These are phyloP conservation scores for Phytophthora ohioensis DNA, from an alignment of 352 stramenopile genomes.

Conservation along the genomic window DNA sequence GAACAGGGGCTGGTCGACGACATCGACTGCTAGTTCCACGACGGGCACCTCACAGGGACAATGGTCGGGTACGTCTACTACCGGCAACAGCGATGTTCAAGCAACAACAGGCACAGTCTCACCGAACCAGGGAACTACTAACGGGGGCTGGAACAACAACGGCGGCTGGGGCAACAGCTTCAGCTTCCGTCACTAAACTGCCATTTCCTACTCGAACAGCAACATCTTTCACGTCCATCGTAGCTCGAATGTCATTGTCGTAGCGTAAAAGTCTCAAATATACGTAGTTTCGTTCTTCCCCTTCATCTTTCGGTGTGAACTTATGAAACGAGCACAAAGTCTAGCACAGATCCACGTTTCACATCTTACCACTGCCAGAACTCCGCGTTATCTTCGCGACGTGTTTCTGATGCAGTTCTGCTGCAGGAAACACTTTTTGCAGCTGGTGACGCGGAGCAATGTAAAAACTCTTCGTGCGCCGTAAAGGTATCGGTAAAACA, in stretches of 20 bases:
- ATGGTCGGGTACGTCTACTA: conserved; percentile 17
- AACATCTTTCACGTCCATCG: not conserved
- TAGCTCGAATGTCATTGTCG: not conserved
- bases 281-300: no score
- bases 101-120: conserved; percentile 29
- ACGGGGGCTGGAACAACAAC: conserved; percentile 27
- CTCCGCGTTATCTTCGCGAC: conserved; percentile 8
- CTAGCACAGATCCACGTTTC: no score
- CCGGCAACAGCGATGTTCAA: conserved; percentile 23
- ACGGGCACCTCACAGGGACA: conserved; percentile 13
- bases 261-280: not conserved
- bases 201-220: not conserved
- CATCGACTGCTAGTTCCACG: not conserved
- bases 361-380: not conserved
- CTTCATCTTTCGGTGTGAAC: no score
- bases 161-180: conserved; percentile 28
- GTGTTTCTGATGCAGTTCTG: not conserved
- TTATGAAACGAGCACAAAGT: no score
- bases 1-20: conserved; percentile 19
- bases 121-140: conserved; percentile 17
- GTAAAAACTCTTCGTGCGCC: conserved; percentile 1
- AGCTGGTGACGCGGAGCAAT: conserved; percentile 2
- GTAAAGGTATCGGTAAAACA: conserved; percentile 2
- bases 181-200: conserved; percentile 27
- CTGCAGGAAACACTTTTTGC: not conserved